These are phyloP conservation scores for Symmetrospora coprosmae DNA, from an alignment of 768 basidiomycete genomes.

Conservation along the genomic window DNA sequence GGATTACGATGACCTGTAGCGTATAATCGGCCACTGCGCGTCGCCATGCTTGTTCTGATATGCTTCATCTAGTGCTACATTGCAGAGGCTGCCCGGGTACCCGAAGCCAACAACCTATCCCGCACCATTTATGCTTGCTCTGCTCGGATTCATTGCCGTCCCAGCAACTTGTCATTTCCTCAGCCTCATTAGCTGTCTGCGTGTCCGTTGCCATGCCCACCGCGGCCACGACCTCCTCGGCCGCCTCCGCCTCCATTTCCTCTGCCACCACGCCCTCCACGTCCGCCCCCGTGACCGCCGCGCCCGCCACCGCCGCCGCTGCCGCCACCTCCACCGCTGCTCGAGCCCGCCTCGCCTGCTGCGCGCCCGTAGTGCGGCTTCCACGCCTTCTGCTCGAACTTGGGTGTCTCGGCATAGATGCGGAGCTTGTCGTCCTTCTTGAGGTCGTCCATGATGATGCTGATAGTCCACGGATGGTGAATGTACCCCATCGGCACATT, in stretches of 20 bases:
- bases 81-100: no score
- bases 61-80: no score
- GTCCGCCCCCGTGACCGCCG: neutral
- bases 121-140: no score
- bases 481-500: constrained; percentile 1
- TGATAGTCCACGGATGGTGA: constrained; percentile 29
- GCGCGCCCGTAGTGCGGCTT: constrained; percentile 27
- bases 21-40: no score
- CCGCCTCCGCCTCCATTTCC: neutral
- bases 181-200: neutral
- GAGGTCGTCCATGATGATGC: constrained; percentile 15
- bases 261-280: neutral
- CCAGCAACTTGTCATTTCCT: neutral
- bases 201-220: neutral
- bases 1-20: neutral
- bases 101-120: no score
- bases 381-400: constrained; percentile 30
- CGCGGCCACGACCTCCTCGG: neutral
- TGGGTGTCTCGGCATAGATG: constrained; percentile 22
- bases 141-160: neutral
- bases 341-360: no score
- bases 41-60: no score
- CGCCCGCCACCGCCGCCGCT: no score
- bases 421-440: neutral
- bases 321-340: neutral